Conservation (phyloP, 108 stramenopile genomes). For the Hondaea fermentalgiana region DNA sequence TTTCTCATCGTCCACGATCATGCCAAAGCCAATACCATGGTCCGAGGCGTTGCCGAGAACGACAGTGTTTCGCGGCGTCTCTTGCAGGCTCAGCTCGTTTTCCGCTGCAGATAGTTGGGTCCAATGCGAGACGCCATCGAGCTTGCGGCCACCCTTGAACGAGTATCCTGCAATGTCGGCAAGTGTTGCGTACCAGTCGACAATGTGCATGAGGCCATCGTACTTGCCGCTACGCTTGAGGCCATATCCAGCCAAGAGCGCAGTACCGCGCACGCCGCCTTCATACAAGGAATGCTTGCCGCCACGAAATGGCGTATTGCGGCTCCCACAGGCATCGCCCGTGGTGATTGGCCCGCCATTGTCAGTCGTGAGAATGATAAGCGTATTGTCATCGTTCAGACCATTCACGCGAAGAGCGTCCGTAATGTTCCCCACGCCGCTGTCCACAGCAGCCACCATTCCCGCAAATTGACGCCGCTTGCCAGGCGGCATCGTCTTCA, state of each 20-base stretch:
- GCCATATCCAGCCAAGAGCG: neutral
- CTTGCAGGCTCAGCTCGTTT: neutral
- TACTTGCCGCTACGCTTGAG: neutral
- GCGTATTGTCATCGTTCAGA: neutral
- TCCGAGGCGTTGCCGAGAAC: neutral
- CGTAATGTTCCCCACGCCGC: neutral
- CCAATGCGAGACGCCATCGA: constrained; percentile 1
- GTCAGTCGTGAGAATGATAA: neutral
- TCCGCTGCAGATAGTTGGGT: neutral
- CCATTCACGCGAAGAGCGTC: neutral
- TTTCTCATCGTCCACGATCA: neutral
- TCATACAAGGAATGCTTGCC: neutral
- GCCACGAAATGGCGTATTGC: neutral
- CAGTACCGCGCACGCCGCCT: neutral
- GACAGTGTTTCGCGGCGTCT: neutral
- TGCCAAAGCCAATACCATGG: neutral
- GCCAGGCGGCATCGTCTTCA: neutral
- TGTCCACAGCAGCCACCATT: neutral
- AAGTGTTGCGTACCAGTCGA: neutral
- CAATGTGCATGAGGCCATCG: neutral
- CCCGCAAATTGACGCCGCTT: neutral
- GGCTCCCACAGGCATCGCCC: neutral
- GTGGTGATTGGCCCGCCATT: neutral
- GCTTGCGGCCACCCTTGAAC: no score
- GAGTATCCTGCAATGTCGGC: neutral